Conservation (phyloP, 2,329 filamentous ascomycete genomes). For the Colletotrichum liaoningense region DNA sequence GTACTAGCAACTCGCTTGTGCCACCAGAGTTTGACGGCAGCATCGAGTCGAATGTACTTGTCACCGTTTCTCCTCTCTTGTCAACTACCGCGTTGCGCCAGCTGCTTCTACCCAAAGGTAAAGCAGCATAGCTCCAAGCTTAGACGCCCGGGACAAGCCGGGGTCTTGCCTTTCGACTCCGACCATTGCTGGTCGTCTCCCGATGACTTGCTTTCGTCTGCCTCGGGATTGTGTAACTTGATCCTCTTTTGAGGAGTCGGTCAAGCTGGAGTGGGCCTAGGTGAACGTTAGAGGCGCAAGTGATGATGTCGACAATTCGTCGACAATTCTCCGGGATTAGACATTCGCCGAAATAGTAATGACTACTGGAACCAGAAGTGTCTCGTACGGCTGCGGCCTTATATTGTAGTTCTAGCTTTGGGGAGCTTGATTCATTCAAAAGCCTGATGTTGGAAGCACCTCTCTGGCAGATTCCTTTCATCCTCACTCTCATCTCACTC, state of each 20-base stretch:
- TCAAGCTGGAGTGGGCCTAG: constrained; percentile 20
- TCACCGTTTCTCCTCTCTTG: constrained; percentile 2
- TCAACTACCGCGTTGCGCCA: neutral
- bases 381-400: neutral
- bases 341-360: neutral
- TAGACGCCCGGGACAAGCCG: neutral
- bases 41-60: constrained; percentile 19
- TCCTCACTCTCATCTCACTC: neutral
- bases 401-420: neutral
- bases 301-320: constrained; percentile 35
- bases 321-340: neutral
- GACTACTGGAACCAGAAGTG: neutral
- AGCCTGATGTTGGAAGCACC: constrained; percentile 20
- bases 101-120: neutral
- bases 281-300: constrained; percentile 25
- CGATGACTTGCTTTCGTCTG: constrained; percentile 17
- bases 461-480: neutral
- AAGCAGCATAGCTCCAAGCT: neutral
- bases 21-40: neutral
- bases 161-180: neutral
- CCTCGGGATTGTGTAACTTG: constrained; percentile 1
- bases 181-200: neutral
- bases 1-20: constrained; percentile 2
- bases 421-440: constrained; percentile 15
- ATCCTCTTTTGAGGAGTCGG: constrained; percentile 5